Evolutionary conservation across 2,329 filamentous ascomycete species (phyloP).

Genomic region (Tolypocladium endophyticum): DNA sequence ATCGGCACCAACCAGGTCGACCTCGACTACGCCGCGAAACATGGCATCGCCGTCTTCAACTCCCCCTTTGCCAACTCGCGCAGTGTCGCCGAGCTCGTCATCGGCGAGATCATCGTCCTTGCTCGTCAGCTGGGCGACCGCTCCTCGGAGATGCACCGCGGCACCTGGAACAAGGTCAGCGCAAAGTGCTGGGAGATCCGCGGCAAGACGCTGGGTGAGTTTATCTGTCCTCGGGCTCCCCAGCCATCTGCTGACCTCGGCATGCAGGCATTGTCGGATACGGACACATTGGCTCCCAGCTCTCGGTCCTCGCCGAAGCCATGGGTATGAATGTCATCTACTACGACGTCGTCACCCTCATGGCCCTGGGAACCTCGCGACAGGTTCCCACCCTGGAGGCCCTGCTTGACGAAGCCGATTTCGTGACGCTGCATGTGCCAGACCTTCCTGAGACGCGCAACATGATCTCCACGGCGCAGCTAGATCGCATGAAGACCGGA

Average conservation of each 20-base stretch:
- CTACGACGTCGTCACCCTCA: slow-evolving; percentile 88
- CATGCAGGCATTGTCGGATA: slow-evolving; percentile 79
- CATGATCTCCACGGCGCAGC: slow-evolving; percentile 72
- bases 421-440: slow-evolving; percentile 89
- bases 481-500: slow-evolving; percentile 84
- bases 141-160: slow-evolving; percentile 85
- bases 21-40: slow-evolving; percentile 68
- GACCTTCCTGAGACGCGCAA: slow-evolving; percentile 87
- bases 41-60: slow-evolving; percentile 96
- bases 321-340: slow-evolving; percentile 99
- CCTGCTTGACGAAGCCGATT: slow-evolving; percentile 73
- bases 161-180: slow-evolving; percentile 97
- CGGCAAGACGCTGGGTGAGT: slow-evolving; percentile 81
- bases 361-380: slow-evolving; percentile 80
- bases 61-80: slow-evolving; percentile 97
- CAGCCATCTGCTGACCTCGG: neutral
- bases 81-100: slow-evolving; percentile 92
- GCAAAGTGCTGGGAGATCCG: slow-evolving; percentile 95
- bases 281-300: slow-evolving; percentile 91
- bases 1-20: slow-evolving; percentile 97
- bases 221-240: neutral
- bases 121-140: slow-evolving; percentile 90
- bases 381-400: slow-evolving; percentile 71
- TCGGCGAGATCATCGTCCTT: slow-evolving; percentile 83
- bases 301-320: slow-evolving; percentile 89